A percentile compares a stretch with the other conserved stretches of the same genome.
These are phyloP conservation scores for Aspergillus cejpii DNA, from an alignment of 2,329 filamentous ascomycete species.

Conservation along the genomic window DNA sequence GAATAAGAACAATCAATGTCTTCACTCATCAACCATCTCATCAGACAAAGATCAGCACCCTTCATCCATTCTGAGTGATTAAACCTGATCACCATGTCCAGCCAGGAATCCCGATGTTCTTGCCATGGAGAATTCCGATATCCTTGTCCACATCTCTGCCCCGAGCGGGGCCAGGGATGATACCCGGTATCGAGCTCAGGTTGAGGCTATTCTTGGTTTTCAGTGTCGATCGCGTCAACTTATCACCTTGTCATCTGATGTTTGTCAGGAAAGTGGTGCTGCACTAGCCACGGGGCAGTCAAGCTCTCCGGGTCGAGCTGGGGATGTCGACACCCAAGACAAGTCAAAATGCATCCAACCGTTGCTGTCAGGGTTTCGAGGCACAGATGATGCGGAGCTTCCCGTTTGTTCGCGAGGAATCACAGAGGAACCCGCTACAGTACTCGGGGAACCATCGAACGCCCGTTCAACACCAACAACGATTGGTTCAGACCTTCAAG, in stretches of 20 bases:
- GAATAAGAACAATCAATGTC: background rate
- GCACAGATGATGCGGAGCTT: background rate
- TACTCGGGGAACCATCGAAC: background rate
- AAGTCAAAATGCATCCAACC: background rate
- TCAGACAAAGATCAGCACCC: background rate
- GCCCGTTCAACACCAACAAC: background rate
- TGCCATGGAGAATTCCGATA: conserved; percentile 27
- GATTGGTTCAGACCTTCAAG: background rate
- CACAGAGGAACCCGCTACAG: background rate
- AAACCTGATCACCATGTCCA: conserved; percentile 1
- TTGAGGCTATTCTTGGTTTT: conserved; percentile 34
- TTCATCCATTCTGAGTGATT: background rate
- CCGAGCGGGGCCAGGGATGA: conserved; percentile 35
- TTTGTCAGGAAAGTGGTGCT: background rate
- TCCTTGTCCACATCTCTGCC: conserved; percentile 40
- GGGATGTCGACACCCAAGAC: background rate
- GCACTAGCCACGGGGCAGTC: background rate
- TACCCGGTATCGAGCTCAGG: conserved; percentile 35
- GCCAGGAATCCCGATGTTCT: background rate
- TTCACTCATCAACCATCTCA: background rate
- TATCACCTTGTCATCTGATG: conserved; percentile 9
- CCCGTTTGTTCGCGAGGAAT: background rate
- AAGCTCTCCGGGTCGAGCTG: background rate
- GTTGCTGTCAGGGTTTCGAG: background rate
- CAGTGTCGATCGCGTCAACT: conserved; percentile 24